Conservation (phyloP, 2,329 filamentous ascomycete species). For the Diaporthe vaccinii region DNA sequence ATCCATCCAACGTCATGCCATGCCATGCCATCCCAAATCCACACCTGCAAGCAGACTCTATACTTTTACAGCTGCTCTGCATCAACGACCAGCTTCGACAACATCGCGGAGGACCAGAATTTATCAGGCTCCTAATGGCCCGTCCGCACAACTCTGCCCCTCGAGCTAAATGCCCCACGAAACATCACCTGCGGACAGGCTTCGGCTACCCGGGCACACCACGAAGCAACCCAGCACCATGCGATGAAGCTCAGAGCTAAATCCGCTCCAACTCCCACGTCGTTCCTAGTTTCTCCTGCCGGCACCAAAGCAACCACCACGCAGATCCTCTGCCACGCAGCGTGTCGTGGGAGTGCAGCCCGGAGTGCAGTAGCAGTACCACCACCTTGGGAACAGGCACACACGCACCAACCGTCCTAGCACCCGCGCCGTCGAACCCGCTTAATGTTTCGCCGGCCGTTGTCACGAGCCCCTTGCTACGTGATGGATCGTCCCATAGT, state of each 20-base stretch:
- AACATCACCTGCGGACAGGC: not conserved
- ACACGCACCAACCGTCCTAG: conserved; percentile 33
- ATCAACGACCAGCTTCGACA: not conserved
- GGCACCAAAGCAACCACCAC: not conserved
- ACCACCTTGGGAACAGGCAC: conserved; percentile 6
- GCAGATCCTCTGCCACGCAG: not conserved
- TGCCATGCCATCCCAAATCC: conserved; percentile 12
- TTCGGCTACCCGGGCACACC: conserved; percentile 3
- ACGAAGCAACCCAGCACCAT: not conserved
- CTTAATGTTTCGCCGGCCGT: conserved; percentile 11
- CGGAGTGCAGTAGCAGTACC: not conserved
- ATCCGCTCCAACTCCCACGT: not conserved
- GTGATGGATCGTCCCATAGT: conserved; percentile 25
- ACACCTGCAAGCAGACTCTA: not conserved
- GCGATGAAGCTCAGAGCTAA: conserved; percentile 23
- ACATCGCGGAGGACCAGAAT: not conserved
- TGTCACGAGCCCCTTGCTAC: conserved; percentile 15
- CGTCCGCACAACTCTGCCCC: not conserved
- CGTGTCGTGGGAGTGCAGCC: not conserved
- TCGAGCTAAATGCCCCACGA: not conserved
- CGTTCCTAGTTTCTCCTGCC: not conserved
- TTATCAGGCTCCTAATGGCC: not conserved
- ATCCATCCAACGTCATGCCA: conserved; percentile 25
- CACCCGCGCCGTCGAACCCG: conserved; percentile 17
- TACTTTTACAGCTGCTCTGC: not conserved